Base-by-base conservation (phyloP, 164 flowering plant genomes). In the Annona cherimola region DNA sequence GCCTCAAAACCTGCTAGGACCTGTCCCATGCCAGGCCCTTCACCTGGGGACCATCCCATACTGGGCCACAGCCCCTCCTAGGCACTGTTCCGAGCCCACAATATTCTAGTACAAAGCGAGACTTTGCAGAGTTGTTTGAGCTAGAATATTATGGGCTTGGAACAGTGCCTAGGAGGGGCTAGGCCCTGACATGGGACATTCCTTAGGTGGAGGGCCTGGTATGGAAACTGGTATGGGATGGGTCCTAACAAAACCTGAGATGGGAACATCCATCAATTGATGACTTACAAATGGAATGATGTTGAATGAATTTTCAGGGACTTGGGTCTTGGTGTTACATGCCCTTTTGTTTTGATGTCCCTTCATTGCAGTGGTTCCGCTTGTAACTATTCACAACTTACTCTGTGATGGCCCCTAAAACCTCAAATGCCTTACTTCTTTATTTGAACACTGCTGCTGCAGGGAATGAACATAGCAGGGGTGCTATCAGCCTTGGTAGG, bases 391-490 rank as follows among this genome's bases (percentile, higher is more conserved):
- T 14, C 16, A 41, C 44, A 63, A 41, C 67, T 5, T 62, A 16
- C 14, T 50, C 9, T 50, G 57, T 50, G 14, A 50, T 11, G 14
- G 14, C 5, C 65, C 9, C 35, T 64, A 64, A 42, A 35, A 40
- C 67, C 41, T 40, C 40, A 64, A 5, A 16, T 40, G 67, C 39
- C 12, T 7, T 64, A 64, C 41, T 44, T 64, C 41, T 43, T n/a
- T 16, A 4, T 9, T 64, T 39, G 40, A 71, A 59, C 44, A 12
- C 7, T 42, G 74, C 19, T 73, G 60, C 1, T 71, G 70, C 84
- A 94, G 98, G 94, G 90, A 64, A 83, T 94, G 94, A 79, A 83
- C 80, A 69, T 90, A 5, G 60, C 69, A 44, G 89, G 97, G 42
- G 93, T 90, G 67, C 69, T 94, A 67, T 79, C 84, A 4, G 90